Base-by-base conservation (phyloP, 1,284 basidiomycete species). In the Phylloboletellus chloephorus region DNA sequence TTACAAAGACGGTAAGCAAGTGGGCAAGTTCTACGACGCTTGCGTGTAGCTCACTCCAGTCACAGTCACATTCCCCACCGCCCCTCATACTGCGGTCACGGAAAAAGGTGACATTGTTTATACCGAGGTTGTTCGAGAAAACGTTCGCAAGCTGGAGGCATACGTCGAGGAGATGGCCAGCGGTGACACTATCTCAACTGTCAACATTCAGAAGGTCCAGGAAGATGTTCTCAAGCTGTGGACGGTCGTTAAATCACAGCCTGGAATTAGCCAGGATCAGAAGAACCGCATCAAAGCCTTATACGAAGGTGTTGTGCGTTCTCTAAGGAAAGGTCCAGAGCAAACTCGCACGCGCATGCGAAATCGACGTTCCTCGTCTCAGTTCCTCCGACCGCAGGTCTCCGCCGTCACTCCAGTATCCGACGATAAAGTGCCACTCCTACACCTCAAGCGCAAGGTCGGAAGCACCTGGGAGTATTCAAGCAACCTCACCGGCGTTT, bases 111-210 rank as follows among this genome's bases (percentile, higher is more conserved):
- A 98, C 52, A 93, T 98, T 51, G 74, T 95, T 47, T 96, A 96
- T 69, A 80, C 84, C 8, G 95, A 98, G 65, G 85, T 97, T 48
- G 89, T 93, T 47, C 88, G 95, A 34, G 87, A 91, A 63, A 90
- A 91, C 46, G 95, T 98, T 32, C 86, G 95, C 61, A 97, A 98
- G 71, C 77, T 98, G 39, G 95, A 98, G 68, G 90, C 91, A 4
- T 98, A 98, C 58, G 94, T 97, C 52, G 88, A 94, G 62, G 94
- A 98, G 69, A 98, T 98, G 96, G 92, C 95, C 3, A 90, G 86
- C 46, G 91, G 92, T 13, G 92, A 93, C 60, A 83, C 82, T 39
- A 84, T 92, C 47, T 79, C 87, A 25, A 70, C 78, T 28, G 79
- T 93, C 61, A 94, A 96, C 67, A 88, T 97, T 50, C 88, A 96